Percentiles rank a stretch among this genome's conserved stretches.
Evolutionary conservation across 2,329 filamentous ascomycete species (phyloP).

Genomic region (Aspergillus quadricinctus): DNA sequence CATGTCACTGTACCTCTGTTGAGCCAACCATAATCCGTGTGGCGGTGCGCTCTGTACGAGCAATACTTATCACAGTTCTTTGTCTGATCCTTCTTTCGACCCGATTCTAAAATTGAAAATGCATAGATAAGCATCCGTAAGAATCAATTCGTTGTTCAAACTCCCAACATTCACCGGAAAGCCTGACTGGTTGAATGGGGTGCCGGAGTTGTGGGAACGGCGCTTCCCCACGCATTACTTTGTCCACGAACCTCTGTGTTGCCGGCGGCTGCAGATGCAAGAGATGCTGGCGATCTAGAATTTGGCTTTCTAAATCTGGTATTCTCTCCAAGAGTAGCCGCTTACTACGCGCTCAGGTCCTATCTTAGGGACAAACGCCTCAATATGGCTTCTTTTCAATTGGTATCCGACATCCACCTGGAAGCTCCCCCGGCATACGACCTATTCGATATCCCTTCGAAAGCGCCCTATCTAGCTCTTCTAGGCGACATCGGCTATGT

Average conservation of each 20-base stretch:
- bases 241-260: not conserved
- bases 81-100: not conserved
- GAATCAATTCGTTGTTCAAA: not conserved
- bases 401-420: constrained; percentile 58
- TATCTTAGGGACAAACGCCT: not conserved
- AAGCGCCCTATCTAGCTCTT: constrained; percentile 51
- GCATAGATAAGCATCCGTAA: not conserved
- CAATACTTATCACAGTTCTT: not conserved
- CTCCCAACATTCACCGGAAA: not conserved
- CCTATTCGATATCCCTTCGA: constrained; percentile 45
- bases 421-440: constrained; percentile 50
- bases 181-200: not conserved
- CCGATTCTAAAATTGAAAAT: not conserved
- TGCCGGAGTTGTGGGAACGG: constrained; percentile 1
- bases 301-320: not conserved
- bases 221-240: not conserved
- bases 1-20: too few species aligned
- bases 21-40: not conserved
- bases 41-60: not conserved
- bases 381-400: constrained; percentile 33
- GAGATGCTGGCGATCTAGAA: not conserved
- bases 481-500: constrained; percentile 54
- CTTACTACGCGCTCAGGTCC: not conserved
- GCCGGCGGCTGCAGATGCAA: not conserved
- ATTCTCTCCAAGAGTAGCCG: not conserved